Base-by-base conservation (phyloP, 345 rosid species). In the Eucalyptus coolabah region DNA sequence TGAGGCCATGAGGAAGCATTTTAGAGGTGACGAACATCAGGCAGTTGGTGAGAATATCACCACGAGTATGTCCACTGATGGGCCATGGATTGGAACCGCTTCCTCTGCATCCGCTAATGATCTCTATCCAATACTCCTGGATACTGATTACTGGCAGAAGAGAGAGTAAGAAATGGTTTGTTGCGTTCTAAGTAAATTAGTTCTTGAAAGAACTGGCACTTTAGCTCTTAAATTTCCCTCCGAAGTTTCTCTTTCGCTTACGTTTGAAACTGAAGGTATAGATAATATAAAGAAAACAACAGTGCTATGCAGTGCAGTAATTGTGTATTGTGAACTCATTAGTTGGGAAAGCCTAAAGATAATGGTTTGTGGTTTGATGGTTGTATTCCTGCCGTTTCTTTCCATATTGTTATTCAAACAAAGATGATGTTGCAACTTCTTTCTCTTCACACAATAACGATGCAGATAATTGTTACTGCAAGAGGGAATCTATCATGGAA, bases 31-130 rank as follows among this genome's bases (percentile, higher is more conserved):
- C n/a, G 91, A 54, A 50, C 92, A 80, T 26, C 80, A 32, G 40
- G 40, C 42, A 32, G 7, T 32, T 17, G 23, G 13, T 21, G 18
- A 37, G 37, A 37, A 49, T 17, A 59, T 42, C 88, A 18, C 77
- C 88, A 87, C 7, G 34, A 87, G 88, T 28, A 19, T 12, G 88
- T 19, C 54, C 54, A 1, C 82, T 10, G 32, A 54, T 8, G 94
- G 91, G 56, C 93, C 93, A 34, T 69, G 81, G 81, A 69, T 24
- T 32, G 81, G 81, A n/a, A 86, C 91, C 8, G 37, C 90, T 87
- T 87, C 93, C 37, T 90, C 95, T 30, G 81, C 91, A 6, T 91
- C 90, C 47, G 81, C 89, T 65, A n/a, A 44, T 4, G 95, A 93
- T 91, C 91, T 91, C 44, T 89, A 89, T 59, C 92, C 92, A 12